Conservation (phyloP, 768 basidiomycete genomes). For the Pisolithus tinctorius region DNA sequence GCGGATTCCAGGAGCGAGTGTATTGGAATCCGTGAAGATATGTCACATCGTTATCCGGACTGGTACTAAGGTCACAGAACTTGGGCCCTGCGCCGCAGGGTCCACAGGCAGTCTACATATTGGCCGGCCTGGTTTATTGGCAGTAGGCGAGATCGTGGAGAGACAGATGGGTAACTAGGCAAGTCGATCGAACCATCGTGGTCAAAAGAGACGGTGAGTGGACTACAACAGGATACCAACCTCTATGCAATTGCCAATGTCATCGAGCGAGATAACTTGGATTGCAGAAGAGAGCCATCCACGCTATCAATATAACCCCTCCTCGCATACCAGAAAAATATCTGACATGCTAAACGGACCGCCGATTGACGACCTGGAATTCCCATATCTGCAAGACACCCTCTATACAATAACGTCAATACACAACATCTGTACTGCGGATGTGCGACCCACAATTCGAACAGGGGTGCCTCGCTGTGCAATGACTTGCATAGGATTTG, state of each 20-base stretch:
- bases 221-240: background rate
- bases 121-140: slow-evolving; percentile 41
- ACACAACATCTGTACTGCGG: background rate
- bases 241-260: slow-evolving; percentile 58
- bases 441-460: slow-evolving; percentile 51
- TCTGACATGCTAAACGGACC: slow-evolving; percentile 38
- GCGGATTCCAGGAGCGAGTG: slow-evolving; percentile 47
- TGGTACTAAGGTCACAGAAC: slow-evolving; percentile 59
- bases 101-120: slow-evolving; percentile 70
- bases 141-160: slow-evolving; percentile 41
- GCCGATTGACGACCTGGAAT: background rate
- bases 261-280: slow-evolving; percentile 81
- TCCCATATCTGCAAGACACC: slow-evolving; percentile 78
- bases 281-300: slow-evolving; percentile 69
- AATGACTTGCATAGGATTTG: slow-evolving; percentile 48
- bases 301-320: slow-evolving; percentile 67
- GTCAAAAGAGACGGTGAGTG: slow-evolving; percentile 38
- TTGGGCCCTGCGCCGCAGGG: slow-evolving; percentile 69
- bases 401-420: slow-evolving; percentile 48
- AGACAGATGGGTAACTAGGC: slow-evolving; percentile 79
- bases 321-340: slow-evolving; percentile 85
- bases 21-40: slow-evolving; percentile 45
- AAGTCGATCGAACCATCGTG: slow-evolving; percentile 96
- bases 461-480: slow-evolving; percentile 43
- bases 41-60: slow-evolving; percentile 45